phyloP scores from a whole-genome alignment of 1,284 basidiomycete genomes.

The Volvariella volvacea region DNA sequence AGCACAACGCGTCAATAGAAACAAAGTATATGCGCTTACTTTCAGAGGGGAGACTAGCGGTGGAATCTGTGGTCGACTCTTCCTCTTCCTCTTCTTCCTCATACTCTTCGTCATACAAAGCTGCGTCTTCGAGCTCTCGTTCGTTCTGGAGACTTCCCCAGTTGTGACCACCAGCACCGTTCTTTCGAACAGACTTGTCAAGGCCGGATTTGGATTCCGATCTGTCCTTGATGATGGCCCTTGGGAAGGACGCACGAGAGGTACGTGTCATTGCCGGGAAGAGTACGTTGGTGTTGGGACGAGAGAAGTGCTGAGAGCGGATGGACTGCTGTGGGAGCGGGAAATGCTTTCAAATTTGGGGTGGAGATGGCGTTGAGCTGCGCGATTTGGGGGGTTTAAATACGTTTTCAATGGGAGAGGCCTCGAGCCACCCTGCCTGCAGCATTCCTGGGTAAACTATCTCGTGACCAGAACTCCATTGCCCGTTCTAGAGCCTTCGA shows the following conservation, averaged over 20 bases:
- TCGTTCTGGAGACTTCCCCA: slow-evolving; percentile 75
- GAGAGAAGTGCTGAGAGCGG: background rate
- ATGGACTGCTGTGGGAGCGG: slow-evolving; percentile 1
- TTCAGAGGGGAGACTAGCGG: slow-evolving; percentile 1
- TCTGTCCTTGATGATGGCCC: slow-evolving; percentile 73
- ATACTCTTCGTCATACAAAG: slow-evolving; percentile 40
- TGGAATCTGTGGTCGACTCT: slow-evolving; percentile 18
- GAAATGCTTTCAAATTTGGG: too few species aligned
- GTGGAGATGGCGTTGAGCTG: too few species aligned
- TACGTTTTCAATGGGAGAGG: too few species aligned
- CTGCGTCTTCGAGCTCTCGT: slow-evolving; percentile 47
- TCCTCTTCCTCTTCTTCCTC: slow-evolving; percentile 25
- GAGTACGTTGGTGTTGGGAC: background rate
- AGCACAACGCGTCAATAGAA: background rate
- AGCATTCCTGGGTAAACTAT: background rate
- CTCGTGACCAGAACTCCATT: background rate
- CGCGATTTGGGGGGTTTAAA: too few species aligned
- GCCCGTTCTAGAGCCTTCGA: background rate
- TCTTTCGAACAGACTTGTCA: slow-evolving; percentile 70
- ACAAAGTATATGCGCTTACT: slow-evolving; percentile 1
- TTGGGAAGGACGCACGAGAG: slow-evolving; percentile 64
- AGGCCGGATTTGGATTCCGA: slow-evolving; percentile 73
- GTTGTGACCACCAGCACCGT: slow-evolving; percentile 75
- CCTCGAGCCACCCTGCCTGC: background rate
- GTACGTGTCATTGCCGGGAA: slow-evolving; percentile 64